Evolutionary conservation across 1,284 basidiomycete species (phyloP), one percentile per base, ranked within the genome.

Genomic region (Cutaneotrichosporon sp.): DNA sequence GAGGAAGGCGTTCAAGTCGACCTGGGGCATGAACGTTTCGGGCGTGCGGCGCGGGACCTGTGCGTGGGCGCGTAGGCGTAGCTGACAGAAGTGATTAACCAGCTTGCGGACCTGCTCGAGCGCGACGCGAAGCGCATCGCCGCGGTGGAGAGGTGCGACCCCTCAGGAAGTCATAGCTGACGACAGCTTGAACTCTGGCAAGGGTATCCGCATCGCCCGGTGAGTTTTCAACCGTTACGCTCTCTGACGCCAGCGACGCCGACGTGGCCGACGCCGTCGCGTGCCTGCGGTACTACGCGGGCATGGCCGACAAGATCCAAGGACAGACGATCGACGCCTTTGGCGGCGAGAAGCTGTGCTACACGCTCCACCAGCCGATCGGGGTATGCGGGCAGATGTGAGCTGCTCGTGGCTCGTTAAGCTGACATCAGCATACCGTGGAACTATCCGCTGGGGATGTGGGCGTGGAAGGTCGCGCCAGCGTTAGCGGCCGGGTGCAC

Each of bases 401-500:
- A 50, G 47, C 20, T 37, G 8, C 9, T n/a, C 10, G 12, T 1
- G 4, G 14, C 35, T 33, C 8, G 12, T 2, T 23, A 17, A 20
- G 33, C 43, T 51, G 46, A 49, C 46, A 14, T 36, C 65, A 89
- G 87, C 63, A 89, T 90, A 60, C 88, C 88, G 12, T 90, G 87
- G 87, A 92, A 93, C 76, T 93, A 91, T 72, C 91, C 90, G 14
- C 86, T 94, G 70, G 83, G 83, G 63, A 92, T 93, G 89, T 89
- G 88, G 85, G 79, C 85, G 9, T 93, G 90, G 89, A 93, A 93
- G 76, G 80, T 92, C 48, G 90, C 85, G 9, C 91, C 91, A 23
- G 91, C 91, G 4, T 80, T 94, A 49, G 90, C 92, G 8, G 84
- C 84, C 39, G 72, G 71, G 21, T 71, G 70, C 55, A 64, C 63